Base-by-base conservation (phyloP, 202 grass and related monocot genomes). In the Elaeis oleifera region DNA sequence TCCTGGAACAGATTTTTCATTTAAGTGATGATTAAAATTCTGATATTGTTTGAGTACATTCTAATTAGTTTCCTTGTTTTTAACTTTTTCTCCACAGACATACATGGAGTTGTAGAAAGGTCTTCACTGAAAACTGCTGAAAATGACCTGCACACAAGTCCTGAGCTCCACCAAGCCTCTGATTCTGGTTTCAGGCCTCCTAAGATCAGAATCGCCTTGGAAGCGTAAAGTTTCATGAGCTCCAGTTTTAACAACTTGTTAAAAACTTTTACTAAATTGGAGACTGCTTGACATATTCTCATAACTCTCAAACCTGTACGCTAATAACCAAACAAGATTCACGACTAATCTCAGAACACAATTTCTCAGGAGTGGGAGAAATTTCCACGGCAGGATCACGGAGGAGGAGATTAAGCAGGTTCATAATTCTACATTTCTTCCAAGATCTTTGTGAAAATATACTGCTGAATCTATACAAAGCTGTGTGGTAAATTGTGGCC, bases 381-480 rank as follows among this genome's bases (percentile, higher is more conserved):
- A 71, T 26, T 51, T 70, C 16, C 65, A 55, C 31, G 76, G 70
- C 22, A 63, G 36, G 52, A 70, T 85, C 25, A 80, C 72, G 50
- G 79, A 77, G n/a, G 81, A 85, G 68, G 82, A 90, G 79, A 79
- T 90, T 24, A 73, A 67, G 54, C 68, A 85, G 80, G 86, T 90
- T 52, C 0, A 22, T 51, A 48, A 53, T 63, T 20, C n/a, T 23
- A 26, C 39, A 70, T 16, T 23, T 21, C 13, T 23, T 26, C 17
- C 27, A 53, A 64, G 54, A 26, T 51, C 49, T 26, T 9, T 14
- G 11, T 51, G 6, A 24, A 21, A 2, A 22, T 24, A 31, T 16
- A 23, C 16, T 21, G 11, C 13, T 23, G 29, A 44, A 16, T 25
- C 48, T 26, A 22, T 57, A 25, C 14, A 49, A 49, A 64, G 21